Percentiles rank a stretch among this genome's conserved stretches.
These are phyloP conservation scores for Baorangia bicolor DNA, from an alignment of 768 basidiomycete species.

Conservation along the genomic window DNA sequence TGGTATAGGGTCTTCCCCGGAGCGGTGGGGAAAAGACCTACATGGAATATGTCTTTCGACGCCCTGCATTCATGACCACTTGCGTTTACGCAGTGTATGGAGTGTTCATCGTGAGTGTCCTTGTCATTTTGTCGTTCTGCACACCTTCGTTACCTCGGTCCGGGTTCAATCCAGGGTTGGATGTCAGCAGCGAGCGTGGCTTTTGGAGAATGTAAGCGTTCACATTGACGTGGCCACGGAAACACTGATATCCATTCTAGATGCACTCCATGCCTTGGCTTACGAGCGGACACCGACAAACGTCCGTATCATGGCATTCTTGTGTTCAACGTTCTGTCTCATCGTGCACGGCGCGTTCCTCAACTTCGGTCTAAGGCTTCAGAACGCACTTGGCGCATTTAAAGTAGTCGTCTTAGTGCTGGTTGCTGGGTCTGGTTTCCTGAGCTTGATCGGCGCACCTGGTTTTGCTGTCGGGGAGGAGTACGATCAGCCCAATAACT, in stretches of 20 bases:
- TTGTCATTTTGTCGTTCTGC: neutral
- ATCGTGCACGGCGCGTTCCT: constrained; percentile 55
- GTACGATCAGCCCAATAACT: constrained; percentile 56
- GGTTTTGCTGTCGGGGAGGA: constrained; percentile 51
- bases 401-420: constrained; percentile 56
- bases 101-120: constrained; percentile 50
- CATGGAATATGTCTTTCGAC: constrained; percentile 65
- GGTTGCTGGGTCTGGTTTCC: constrained; percentile 53
- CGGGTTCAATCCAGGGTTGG: constrained; percentile 44
- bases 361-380: constrained; percentile 57
- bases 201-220: constrained; percentile 67
- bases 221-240: neutral
- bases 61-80: constrained; percentile 59
- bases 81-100: constrained; percentile 60
- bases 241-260: constrained; percentile 35
- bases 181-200: constrained; percentile 60
- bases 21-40: constrained; percentile 80
- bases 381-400: constrained; percentile 61
- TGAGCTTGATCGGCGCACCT: constrained; percentile 47
- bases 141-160: neutral
- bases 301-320: constrained; percentile 52
- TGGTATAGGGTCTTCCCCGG: constrained; percentile 58
- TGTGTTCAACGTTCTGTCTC: constrained; percentile 56
- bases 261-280: constrained; percentile 55
- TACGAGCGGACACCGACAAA: constrained; percentile 44